phyloP scores from a whole-genome alignment of 176 grass and related monocot genomes.

The Eragrostis nindensis region DNA sequence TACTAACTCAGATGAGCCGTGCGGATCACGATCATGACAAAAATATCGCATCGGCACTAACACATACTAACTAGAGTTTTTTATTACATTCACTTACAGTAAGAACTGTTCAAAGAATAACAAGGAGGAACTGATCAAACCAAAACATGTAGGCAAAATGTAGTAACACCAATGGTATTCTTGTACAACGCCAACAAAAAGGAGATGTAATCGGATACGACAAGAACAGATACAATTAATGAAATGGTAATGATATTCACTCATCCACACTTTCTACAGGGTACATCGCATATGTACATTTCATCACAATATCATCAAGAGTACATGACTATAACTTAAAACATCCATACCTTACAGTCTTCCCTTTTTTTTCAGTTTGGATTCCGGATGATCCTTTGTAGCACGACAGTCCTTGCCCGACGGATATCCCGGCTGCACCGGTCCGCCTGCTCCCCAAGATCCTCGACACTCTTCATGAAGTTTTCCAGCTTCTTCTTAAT shows the following conservation, averaged over 20 bases:
- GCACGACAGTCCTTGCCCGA: constrained; percentile 74
- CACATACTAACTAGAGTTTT: background rate
- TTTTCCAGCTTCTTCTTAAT: constrained; percentile 78
- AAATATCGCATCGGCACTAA: background rate
- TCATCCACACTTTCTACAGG: constrained; percentile 29
- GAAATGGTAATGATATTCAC: constrained; percentile 27
- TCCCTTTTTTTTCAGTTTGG: constrained; percentile 59
- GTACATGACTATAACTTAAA: constrained; percentile 44
- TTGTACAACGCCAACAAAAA: background rate
- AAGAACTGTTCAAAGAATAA: background rate
- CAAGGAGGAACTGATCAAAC: background rate
- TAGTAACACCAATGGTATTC: background rate
- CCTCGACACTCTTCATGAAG: constrained; percentile 87
- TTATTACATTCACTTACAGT: background rate
- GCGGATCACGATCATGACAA: constrained; percentile 29
- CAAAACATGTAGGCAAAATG: background rate
- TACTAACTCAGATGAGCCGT: background rate
- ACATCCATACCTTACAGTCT: constrained; percentile 53
- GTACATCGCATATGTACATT: constrained; percentile 57
- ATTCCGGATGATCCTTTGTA: constrained; percentile 84
- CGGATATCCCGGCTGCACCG: constrained; percentile 91
- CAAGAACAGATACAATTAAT: constrained; percentile 14
- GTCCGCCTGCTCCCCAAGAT: constrained; percentile 79
- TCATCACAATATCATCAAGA: constrained; percentile 50
- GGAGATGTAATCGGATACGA: background rate